phyloP scores from a whole-genome alignment of 1,284 basidiomycete species.

The Boletus semigastroideus region DNA sequence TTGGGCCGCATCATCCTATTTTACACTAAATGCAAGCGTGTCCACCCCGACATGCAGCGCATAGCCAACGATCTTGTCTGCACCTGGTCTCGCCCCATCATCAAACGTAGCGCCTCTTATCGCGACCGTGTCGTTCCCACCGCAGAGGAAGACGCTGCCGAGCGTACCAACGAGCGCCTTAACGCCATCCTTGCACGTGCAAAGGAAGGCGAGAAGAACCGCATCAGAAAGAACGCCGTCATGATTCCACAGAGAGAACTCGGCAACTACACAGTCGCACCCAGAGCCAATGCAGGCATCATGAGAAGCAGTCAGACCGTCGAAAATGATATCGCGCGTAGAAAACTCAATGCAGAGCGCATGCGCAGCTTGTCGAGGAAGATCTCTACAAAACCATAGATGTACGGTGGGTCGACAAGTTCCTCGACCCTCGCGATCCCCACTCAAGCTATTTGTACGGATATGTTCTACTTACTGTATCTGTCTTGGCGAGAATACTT shows the following conservation, averaged over 20 bases:
- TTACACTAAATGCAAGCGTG: constrained; percentile 93
- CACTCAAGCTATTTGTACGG: constrained; percentile 2
- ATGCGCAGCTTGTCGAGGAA: constrained; percentile 59
- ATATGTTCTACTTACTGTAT: background rate
- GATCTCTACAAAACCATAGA: constrained; percentile 31
- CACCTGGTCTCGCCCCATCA: constrained; percentile 91
- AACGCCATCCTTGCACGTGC: constrained; percentile 71
- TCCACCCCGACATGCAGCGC: constrained; percentile 77
- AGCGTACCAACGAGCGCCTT: constrained; percentile 52
- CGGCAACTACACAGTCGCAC: constrained; percentile 74
- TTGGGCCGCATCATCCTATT: constrained; percentile 94
- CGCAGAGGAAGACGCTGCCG: constrained; percentile 37
- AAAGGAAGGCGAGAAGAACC: constrained; percentile 63
- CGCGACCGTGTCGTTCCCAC: constrained; percentile 70
- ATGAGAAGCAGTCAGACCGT: constrained; percentile 47
- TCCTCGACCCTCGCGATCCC: background rate
- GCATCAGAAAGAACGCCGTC: constrained; percentile 73
- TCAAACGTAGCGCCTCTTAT: constrained; percentile 86
- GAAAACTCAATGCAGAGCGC: constrained; percentile 70
- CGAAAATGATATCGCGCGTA: constrained; percentile 66
- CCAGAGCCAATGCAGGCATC: constrained; percentile 51
- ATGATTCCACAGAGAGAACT: constrained; percentile 71
- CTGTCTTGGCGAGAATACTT: too few relatives aligned
- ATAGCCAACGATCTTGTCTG: constrained; percentile 86
- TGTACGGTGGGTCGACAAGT: background rate